phyloP scores from a whole-genome alignment of 2,329 filamentous ascomycete species.

The Chlorencoelia australis region DNA sequence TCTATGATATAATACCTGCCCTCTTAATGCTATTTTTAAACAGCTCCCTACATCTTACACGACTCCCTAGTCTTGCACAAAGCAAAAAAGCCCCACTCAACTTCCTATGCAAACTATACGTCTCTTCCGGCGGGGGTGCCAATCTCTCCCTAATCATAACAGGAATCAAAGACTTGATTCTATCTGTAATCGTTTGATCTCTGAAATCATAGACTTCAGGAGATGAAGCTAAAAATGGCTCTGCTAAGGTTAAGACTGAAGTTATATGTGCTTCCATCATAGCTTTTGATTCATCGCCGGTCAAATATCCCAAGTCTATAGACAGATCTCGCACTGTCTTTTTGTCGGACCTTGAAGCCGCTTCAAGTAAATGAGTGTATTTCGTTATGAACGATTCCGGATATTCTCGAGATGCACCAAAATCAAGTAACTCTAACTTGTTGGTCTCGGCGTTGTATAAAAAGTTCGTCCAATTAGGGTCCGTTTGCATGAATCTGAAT shows the following conservation, averaged over 20 bases:
- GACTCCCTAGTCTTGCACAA: conserved; percentile 76
- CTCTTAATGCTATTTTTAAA: conserved; percentile 44
- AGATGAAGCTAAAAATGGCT: conserved; percentile 71
- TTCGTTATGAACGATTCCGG: conserved; percentile 67
- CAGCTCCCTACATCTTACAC: conserved; percentile 69
- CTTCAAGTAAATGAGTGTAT: conserved; percentile 72
- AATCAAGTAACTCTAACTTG: conserved; percentile 85
- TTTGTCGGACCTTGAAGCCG: conserved; percentile 64
- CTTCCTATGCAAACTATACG: conserved; percentile 90
- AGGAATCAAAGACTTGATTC: conserved; percentile 80
- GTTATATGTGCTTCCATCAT: conserved; percentile 91
- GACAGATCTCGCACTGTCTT: conserved; percentile 56
- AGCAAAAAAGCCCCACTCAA: conserved; percentile 89
- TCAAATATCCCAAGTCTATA: conserved; percentile 77
- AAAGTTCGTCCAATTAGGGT: conserved; percentile 99
- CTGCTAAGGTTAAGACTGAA: conserved; percentile 80
- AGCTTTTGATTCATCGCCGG: conserved; percentile 70
- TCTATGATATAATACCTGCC: conserved; percentile 13
- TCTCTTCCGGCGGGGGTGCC: conserved; percentile 90
- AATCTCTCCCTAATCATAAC: conserved; percentile 86
- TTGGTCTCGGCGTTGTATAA: conserved; percentile 66
- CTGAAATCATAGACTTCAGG: conserved; percentile 85
- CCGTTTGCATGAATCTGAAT: conserved; percentile 98
- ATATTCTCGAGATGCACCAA: conserved; percentile 84
- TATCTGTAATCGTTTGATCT: conserved; percentile 91